Percentiles rank a stretch among this genome's conserved stretches.
Conservation (phyloP, 169 alveolate species). For the Plasmodium ovale region DNA sequence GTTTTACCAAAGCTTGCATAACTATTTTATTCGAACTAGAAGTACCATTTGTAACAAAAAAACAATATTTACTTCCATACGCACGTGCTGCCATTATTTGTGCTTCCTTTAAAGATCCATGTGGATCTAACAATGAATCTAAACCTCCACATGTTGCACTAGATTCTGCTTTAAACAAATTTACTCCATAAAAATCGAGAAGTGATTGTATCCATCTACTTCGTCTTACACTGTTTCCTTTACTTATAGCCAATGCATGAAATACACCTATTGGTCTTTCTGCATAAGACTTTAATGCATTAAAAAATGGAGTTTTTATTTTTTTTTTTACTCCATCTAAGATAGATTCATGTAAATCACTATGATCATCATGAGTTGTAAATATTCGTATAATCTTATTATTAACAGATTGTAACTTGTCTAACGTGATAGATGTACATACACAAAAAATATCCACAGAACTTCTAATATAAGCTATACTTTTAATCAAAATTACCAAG, state of each 20-base stretch:
- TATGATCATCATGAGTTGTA: conserved; percentile 80
- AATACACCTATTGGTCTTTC: conserved; percentile 85
- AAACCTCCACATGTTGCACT: conserved; percentile 85
- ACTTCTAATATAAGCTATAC: conserved; percentile 76
- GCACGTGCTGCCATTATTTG: conserved; percentile 83
- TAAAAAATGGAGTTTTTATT: conserved; percentile 80
- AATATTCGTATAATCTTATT: conserved; percentile 77
- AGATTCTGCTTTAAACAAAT: conserved; percentile 83
- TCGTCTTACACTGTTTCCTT: conserved; percentile 80
- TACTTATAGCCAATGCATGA: conserved; percentile 84
- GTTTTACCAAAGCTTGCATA: conserved; percentile 81
- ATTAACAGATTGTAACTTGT: conserved; percentile 68
- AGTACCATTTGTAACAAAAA: conserved; percentile 84
- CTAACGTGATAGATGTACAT: conserved; percentile 79
- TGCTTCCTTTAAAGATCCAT: conserved; percentile 82
- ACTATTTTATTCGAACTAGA: conserved; percentile 82
- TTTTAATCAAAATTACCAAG: conserved; percentile 52
- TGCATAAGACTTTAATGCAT: conserved; percentile 79
- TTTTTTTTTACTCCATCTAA: conserved; percentile 78
- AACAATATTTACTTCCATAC: conserved; percentile 79
- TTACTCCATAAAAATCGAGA: conserved; percentile 82
- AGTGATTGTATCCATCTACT: conserved; percentile 80
- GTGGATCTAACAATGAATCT: conserved; percentile 83
- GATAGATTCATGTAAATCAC: conserved; percentile 82
- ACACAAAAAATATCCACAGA: conserved; percentile 82